Evolutionary conservation across 2,329 filamentous ascomycete genomes (phyloP), one percentile per base, ranked within the genome.

Genomic region (Exophiala lecanii-corni): DNA sequence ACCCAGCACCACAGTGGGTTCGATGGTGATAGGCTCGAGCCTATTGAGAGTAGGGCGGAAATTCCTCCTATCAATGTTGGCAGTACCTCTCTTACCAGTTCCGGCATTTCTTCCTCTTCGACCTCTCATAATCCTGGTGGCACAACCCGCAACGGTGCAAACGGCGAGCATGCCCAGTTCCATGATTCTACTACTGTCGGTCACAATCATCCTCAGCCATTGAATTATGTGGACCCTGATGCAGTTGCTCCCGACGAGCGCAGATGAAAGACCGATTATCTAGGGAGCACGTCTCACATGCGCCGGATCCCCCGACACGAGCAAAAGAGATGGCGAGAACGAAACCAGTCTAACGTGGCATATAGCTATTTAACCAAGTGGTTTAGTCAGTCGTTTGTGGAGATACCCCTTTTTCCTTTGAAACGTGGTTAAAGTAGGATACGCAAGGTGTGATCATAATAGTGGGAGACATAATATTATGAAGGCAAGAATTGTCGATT

Each of bases 1-100:
- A 7, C 23, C 7, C 23, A 26, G 23, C 23, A 26, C 12, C 47
- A 49, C 32, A 48, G 41, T 31, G 47, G 50, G 10, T 53, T 49
- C 18, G 45, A 49, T 23, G 49, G 45, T 9, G 30, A 55, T 6
- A 46, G 36, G 20, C 45, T 55, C 26, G 47, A 35, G 17, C 23
- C 53, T 3, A 53, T 55, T 18, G 41, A 49, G 23, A 55, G 53
- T 34, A 39, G 46, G 23, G 36, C 26, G 2, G 53, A 49, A 20
- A 12, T 26, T 2, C 47, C 49, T 13, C 39, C 45, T 9, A 18
- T 23, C 1, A 32, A 32, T 15, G 18, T 40, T 12, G 30, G 31
- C 21, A 25, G 19, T 12, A 40, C 33, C 13, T 32, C 19, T 16
- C 35, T 38, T 18, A 36, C 17, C 19, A 36, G 42, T 17, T 33